Evolutionary conservation across 768 basidiomycete species (phyloP), one percentile per base, ranked within the genome.

Genomic region (Naematelia aurantialba): DNA sequence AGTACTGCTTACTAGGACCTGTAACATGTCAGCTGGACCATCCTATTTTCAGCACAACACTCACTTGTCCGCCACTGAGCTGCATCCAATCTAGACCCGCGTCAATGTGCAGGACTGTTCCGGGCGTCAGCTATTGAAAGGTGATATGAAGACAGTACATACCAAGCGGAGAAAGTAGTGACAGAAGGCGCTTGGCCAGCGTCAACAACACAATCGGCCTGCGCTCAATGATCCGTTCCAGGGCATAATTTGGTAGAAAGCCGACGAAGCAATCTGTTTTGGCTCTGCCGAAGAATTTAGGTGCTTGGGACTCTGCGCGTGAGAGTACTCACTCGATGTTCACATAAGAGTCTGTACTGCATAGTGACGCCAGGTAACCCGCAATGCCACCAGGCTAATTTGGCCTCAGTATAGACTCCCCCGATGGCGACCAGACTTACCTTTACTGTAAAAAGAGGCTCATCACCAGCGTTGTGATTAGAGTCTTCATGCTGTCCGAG

Each of bases 231-330:
- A 99, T 81, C 22, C 89, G 82, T 71, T 98, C 91, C 56, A 99
- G 79, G 4, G 94, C 88, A 70, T 87, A 83, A 2, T 89, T 85
- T 0, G 96, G 89, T 26, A 99, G 77, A 76, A 94, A 94, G 0
- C 96, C 96, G 63, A 98, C 96, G 69, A 94, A 99, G n/a, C 87
- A 88, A 72, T 99, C 94, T 0, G 93, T 98, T 80, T 97, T 98
- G 3, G 96, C 92, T 29, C 66, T 70, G 52, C 14, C 22, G 19
- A 22, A 1, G 2, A 44, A 29, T 26, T 13, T 21, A 46, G 24
- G 22, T 11, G 30, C n/a, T 44, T 42, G 25, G 1, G 11, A 42
- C 21, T 39, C 24, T 31, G 4, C 27, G 25, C 8, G 8, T 39
- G 14, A 45, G 52, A 39, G 13, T 4, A 56, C 63, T 57, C 17